A percentile compares a stretch with the other conserved stretches of the same genome.
Evolutionary conservation across 2,329 filamentous ascomycete species (phyloP).

Genomic region (Cercospora sesami): DNA sequence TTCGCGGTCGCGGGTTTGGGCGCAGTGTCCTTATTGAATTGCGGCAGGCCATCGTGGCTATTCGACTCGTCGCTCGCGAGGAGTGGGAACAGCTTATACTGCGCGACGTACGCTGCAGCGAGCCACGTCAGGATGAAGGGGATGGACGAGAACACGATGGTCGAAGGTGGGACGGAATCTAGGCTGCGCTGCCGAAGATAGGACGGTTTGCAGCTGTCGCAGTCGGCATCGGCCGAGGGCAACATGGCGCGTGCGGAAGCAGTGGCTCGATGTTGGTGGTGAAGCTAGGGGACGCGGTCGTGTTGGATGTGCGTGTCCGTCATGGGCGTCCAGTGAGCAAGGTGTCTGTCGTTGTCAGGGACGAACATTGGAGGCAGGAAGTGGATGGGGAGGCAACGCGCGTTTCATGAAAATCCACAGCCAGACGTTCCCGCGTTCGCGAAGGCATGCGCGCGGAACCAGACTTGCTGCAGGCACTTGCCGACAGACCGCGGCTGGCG

Average conservation of each 20-base stretch:
- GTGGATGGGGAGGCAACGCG: conserved; percentile 1
- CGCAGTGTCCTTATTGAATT: conserved; percentile 55
- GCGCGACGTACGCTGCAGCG: conserved; percentile 61
- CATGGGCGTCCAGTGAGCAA: not conserved
- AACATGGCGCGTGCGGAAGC: conserved; percentile 36
- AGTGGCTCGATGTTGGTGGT: conserved; percentile 8
- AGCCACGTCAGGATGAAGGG: conserved; percentile 73
- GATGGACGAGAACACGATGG: conserved; percentile 60
- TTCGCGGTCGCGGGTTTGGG: conserved; percentile 22
- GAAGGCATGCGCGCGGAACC: not conserved
- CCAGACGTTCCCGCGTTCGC: not conserved
- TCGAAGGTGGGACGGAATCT: conserved; percentile 48
- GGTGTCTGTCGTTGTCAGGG: not conserved
- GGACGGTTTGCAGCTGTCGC: conserved; percentile 61
- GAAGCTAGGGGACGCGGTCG: conserved; percentile 4
- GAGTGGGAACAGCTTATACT: conserved; percentile 70
- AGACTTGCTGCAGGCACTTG: not conserved
- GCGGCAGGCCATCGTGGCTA: conserved; percentile 58
- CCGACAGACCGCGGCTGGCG: conserved; percentile 1
- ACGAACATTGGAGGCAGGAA: not conserved
- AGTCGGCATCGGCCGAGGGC: conserved; percentile 47
- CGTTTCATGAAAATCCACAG: not conserved
- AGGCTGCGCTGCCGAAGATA: conserved; percentile 45
- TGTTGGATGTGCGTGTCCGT: not conserved
- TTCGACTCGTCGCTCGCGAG: conserved; percentile 61